Evolutionary conservation across 306 rosid genomes (phyloP).

Genomic region (Astragalus membranaceus): DNA sequence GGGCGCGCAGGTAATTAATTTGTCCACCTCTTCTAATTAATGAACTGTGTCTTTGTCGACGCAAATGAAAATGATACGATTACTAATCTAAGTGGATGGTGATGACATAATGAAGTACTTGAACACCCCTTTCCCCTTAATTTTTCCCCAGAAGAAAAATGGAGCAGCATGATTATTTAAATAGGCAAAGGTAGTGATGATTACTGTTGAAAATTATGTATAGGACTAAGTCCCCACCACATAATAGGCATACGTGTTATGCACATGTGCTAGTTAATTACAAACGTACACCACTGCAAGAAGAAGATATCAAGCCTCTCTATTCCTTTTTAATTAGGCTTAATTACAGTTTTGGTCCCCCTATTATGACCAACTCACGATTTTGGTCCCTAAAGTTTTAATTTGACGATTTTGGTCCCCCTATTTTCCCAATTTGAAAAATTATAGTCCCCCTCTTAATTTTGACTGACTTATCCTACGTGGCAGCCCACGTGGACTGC

Average conservation of each 20-base stretch:
- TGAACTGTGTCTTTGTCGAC: not conserved
- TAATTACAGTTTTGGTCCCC: no score
- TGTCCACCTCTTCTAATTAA: not conserved
- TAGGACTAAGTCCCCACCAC: conserved; percentile 8
- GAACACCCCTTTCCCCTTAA: not conserved
- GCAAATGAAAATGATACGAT: not conserved
- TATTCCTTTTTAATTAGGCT: not conserved
- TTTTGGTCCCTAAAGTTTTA: no score
- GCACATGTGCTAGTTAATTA: conserved; percentile 8
- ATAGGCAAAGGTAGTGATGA: conserved; percentile 15
- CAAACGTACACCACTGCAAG: not conserved
- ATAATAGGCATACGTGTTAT: conserved; percentile 33
- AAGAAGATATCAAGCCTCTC: not conserved
- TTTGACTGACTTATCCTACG: no score
- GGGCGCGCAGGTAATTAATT: no score
- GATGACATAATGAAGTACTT: not conserved
- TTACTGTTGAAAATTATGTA: conserved; percentile 14
- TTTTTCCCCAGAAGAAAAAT: not conserved
- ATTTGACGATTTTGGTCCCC: no score
- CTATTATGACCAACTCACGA: no score
- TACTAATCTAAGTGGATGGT: conserved; percentile 6
- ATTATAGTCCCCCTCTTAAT: no score
- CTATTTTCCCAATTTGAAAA: no score
- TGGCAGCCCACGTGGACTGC: no score
- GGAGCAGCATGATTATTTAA: conserved; percentile 13